Evolutionary conservation across 2,329 filamentous ascomycete genomes (phyloP), one percentile per base, ranked within the genome.

Genomic region (Ceratocystis cubensis): DNA sequence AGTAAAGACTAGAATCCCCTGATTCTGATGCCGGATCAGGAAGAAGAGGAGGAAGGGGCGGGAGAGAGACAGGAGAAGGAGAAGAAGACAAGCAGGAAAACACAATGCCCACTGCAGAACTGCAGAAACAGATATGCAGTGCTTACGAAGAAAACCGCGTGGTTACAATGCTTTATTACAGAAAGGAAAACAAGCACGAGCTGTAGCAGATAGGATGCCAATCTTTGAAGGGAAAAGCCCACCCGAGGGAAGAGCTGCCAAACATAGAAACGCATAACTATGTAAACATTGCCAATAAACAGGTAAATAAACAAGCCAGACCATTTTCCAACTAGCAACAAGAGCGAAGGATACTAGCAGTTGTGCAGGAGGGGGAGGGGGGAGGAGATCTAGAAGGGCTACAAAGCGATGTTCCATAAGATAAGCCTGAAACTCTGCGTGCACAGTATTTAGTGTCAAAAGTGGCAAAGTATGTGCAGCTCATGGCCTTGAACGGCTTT

Each of bases 371-470:
- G 1, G 8, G 22, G 53, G 5, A 56, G 3, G 53, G 25, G 20
- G 22, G 22, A 8, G 15, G 6, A 17, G 53, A 30, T 25, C 15
- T 17, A 33, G 30, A 57, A 57, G 17, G 15, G 10, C 17, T 7
- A 57, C 17, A 57, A 5, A 17, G 53, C 6, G 25, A 22, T 13
- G 53, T 57, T 57, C 22, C 53, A 57, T 30, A 10, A 57, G 25
- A 30, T 57, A 57, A 28, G 53, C 53, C 53, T 57, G 53, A 57
- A 57, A 57, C 53, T 57, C 30, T 28, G 17, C 22, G 30, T 22
- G 53, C 17, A 17, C n/a, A 33, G 30, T 25, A 57, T 15, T 57
- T 33, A 25, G 22, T 5, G 53, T 28, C 53, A 17, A 57, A 28
- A 28, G 6, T 8, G 53, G 53, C 53, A 30, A 57, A 57, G 30